Conservation (phyloP, 495 filamentous ascomycete genomes). For the Antarctomyces pellizariae region DNA sequence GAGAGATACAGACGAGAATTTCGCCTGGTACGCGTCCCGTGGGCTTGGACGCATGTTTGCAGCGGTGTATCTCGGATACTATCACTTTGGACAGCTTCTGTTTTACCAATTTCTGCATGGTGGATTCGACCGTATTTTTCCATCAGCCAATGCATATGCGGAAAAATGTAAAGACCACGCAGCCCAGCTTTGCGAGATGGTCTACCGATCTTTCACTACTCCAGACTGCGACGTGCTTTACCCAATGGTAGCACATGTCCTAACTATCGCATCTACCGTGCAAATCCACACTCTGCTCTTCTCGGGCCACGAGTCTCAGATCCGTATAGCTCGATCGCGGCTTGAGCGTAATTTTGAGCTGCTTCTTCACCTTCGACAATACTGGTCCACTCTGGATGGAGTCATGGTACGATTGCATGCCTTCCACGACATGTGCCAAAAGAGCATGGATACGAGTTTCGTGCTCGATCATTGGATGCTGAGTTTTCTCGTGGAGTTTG, state of each 20-base stretch:
- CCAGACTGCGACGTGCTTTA: slow-evolving; percentile 17
- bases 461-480: slow-evolving; percentile 21
- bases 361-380: slow-evolving; percentile 12
- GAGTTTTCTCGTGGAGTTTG: slow-evolving; percentile 17
- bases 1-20: slow-evolving; percentile 13
- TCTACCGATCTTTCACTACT: slow-evolving; percentile 13
- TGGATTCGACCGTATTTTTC: slow-evolving; percentile 2
- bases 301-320: slow-evolving; percentile 8
- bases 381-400: slow-evolving; percentile 18
- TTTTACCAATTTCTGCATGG: slow-evolving; percentile 20
- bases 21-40: slow-evolving; percentile 11
- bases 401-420: slow-evolving; percentile 14
- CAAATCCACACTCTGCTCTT: slow-evolving; percentile 20
- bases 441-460: slow-evolving; percentile 13
- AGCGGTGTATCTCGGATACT: slow-evolving; percentile 20
- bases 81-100: slow-evolving; percentile 20
- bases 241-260: slow-evolving; percentile 20
- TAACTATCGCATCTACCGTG: slow-evolving; percentile 19
- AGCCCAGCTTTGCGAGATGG: slow-evolving; percentile 14
- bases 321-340: slow-evolving; percentile 10
- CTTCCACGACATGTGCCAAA: slow-evolving; percentile 18
- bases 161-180: slow-evolving; percentile 17
- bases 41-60: slow-evolving; percentile 19
- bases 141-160: slow-evolving; percentile 11
- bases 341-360: slow-evolving; percentile 20